A percentile compares a stretch with the other conserved stretches of the same genome.
Conservation (phyloP, 495 filamentous ascomycete species). For the Podospora pseudoanserina region DNA sequence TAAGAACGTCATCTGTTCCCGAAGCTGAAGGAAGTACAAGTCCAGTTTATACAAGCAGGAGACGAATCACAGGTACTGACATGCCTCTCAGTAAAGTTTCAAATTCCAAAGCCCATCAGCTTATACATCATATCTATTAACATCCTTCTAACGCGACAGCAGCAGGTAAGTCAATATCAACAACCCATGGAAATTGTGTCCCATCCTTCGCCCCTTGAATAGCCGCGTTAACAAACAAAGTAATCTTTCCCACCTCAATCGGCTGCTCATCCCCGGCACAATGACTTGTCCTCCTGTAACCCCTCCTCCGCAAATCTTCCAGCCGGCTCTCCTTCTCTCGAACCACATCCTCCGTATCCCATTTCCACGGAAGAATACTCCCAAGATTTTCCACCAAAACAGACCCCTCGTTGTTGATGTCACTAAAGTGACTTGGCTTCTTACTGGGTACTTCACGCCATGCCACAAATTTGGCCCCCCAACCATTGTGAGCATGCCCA, state of each 20-base stretch:
- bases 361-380: constrained; percentile 28
- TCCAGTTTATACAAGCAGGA: too few relatives aligned
- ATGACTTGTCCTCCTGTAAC: constrained; percentile 25
- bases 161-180: constrained; percentile 56
- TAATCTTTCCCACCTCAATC: constrained; percentile 52
- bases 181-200: constrained; percentile 56
- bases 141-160: not conserved
- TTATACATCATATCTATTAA: too few relatives aligned
- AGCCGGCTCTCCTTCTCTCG: constrained; percentile 11
- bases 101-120: too few relatives aligned
- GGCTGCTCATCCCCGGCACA: constrained; percentile 37
- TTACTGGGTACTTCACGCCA: constrained; percentile 46
- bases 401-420: constrained; percentile 26
- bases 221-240: constrained; percentile 71
- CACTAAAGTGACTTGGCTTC: not conserved
- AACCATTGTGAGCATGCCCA: constrained; percentile 72
- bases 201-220: constrained; percentile 43
- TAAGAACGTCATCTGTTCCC: too few relatives aligned
- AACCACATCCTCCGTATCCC: constrained; percentile 15
- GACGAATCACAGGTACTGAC: too few relatives aligned
- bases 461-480: constrained; percentile 59
- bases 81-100: too few relatives aligned
- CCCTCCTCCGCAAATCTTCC: not conserved
- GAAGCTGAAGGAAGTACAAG: too few relatives aligned
- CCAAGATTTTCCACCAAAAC: constrained; percentile 41